Evolutionary conservation across 139 green algal genomes (phyloP).

Genomic region (Picochlorum sp.): DNA sequence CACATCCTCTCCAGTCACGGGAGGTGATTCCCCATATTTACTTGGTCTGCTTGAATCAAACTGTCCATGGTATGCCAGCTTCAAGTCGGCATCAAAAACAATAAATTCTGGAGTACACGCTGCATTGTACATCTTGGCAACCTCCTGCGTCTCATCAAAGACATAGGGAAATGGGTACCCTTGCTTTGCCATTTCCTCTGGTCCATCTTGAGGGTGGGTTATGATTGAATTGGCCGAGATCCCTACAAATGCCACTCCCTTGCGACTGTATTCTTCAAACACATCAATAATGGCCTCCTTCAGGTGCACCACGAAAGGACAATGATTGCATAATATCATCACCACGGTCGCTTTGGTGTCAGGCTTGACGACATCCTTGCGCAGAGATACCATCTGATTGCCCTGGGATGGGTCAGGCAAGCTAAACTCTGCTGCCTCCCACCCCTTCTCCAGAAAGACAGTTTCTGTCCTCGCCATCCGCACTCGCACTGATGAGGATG

Average conservation of each 20-base stretch:
- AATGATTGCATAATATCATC: conserved; percentile 78
- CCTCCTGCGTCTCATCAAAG: conserved; percentile 66
- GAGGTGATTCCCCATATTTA: not conserved
- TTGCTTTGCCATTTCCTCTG: conserved; percentile 60
- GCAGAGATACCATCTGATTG: conserved; percentile 44
- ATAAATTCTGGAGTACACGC: conserved; percentile 71
- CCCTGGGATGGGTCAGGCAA: conserved; percentile 48
- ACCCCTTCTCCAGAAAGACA: no score
- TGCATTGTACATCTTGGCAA: conserved; percentile 70
- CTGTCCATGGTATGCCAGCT: conserved; percentile 75
- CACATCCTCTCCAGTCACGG: conserved; percentile 42
- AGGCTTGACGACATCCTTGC: conserved; percentile 33
- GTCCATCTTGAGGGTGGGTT: conserved; percentile 41
- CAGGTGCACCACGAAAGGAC: conserved; percentile 68
- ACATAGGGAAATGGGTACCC: conserved; percentile 32
- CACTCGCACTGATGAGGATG: no score
- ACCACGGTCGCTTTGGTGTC: conserved; percentile 44
- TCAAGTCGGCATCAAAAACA: conserved; percentile 45
- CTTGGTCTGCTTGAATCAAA: conserved; percentile 53
- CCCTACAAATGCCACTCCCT: conserved; percentile 57
- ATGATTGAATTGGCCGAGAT: conserved; percentile 64
- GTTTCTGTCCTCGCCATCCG: no score
- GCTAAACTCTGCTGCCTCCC: not conserved
- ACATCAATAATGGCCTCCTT: conserved; percentile 46
- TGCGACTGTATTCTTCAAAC: conserved; percentile 42